Evolutionary conservation across 1,284 basidiomycete species (phyloP).

Genomic region (Apiotrichum mycotoxinovorans): DNA sequence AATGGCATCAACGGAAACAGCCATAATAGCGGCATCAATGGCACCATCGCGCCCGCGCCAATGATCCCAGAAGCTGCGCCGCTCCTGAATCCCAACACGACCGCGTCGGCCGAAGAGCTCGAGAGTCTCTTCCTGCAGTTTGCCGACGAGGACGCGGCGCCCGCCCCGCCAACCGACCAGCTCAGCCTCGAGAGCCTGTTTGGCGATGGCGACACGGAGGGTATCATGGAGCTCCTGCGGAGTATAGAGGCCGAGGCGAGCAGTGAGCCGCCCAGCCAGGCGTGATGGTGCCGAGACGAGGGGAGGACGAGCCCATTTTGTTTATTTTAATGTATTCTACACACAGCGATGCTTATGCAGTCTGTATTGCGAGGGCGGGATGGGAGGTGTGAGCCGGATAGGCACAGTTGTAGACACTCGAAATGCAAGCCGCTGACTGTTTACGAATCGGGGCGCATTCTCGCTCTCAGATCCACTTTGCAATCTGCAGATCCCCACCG

Average conservation of each 20-base stretch:
- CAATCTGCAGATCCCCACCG: too few relatives aligned
- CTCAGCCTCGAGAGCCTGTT: constrained; percentile 15
- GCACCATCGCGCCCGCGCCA: background rate
- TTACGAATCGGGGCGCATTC: too few relatives aligned
- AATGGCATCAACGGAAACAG: background rate
- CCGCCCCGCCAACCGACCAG: background rate
- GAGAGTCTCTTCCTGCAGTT: constrained; percentile 18
- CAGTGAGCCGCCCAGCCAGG: background rate
- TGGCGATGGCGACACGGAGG: constrained; percentile 14
- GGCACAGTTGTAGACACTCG: too few relatives aligned
- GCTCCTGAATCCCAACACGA: background rate
- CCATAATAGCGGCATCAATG: background rate
- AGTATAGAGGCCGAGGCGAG: constrained; percentile 17
- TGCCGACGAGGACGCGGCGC: constrained; percentile 7
- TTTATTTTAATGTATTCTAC: too few relatives aligned
- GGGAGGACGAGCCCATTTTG: background rate
- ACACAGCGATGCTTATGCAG: too few relatives aligned
- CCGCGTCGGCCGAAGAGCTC: constrained; percentile 8
- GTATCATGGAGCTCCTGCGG: constrained; percentile 17
- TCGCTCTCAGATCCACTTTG: too few relatives aligned
- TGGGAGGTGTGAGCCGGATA: too few relatives aligned
- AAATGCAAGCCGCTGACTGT: too few relatives aligned
- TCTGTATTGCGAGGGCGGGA: too few relatives aligned
- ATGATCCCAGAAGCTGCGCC: background rate
- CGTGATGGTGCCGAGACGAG: background rate